Evolutionary conservation across 2,329 filamentous ascomycete species (phyloP), one percentile per base, ranked within the genome.

Genomic region (Nothopassalora personata): DNA sequence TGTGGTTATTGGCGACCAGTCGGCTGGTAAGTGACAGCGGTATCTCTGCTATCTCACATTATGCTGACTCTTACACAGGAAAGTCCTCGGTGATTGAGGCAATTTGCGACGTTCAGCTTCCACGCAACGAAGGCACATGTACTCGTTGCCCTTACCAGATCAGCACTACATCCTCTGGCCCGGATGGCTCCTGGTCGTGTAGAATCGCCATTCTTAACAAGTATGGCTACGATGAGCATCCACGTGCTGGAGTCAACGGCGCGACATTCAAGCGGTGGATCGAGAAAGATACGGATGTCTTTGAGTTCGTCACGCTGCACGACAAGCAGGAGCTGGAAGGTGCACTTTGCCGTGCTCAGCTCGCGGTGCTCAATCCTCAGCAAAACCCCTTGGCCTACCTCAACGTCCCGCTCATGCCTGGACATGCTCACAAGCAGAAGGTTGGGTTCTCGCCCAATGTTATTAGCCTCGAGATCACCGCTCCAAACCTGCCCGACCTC

Each of bases 1-100:
- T 9, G 88, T 93, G 5, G 83, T 96, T 0, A 85, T 96, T 0
- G 91, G 91, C 0, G 91, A 96, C 52, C 91, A 96, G 68, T 89
- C 85, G 0, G 88, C 90, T 0, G 92, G 91, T 0, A 96, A 96
- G 70, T 91, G 9, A 11, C 10, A 5, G 86, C 0, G 91, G 81
- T 0, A 70, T 83, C 86, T 54, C 59, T 45, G 48, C 54, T 45
- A 10, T 5, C n/a, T 7, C n/a, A 48, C 1, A 13, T 4, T 13
- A 9, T 49, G 46, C 46, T 49, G 19, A 49, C 9, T 3, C 46
- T 13, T 49, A 10, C 8, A 27, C n/a, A 51, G 49, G 49, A 5
- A 58, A 58, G 28, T 58, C 54, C 9, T 64, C 61, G 4, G 11
- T 78, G 0, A 77, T 79, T 11, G 78, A 80, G 56, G 76, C 74